phyloP scores from a whole-genome alignment of 2,329 filamentous ascomycete species.

The Nothomitra cinnamomea region DNA sequence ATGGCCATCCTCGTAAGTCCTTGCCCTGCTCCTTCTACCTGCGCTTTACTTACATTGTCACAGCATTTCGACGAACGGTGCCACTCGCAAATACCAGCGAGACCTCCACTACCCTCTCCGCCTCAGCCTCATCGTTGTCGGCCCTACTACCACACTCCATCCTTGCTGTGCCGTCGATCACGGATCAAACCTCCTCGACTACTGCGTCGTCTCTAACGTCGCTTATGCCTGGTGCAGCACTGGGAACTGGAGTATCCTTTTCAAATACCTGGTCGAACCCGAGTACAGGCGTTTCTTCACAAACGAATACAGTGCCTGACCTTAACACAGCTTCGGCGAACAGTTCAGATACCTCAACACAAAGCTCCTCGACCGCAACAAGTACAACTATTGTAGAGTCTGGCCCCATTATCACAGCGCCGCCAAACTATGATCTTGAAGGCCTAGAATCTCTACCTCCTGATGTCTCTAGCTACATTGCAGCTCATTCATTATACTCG shows the following conservation, averaged over 20 bases:
- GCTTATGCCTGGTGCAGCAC: background rate
- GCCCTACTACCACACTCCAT: background rate
- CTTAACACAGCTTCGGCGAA: background rate
- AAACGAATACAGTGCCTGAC: background rate
- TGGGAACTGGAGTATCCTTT: background rate
- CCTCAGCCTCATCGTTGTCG: background rate
- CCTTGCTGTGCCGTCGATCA: background rate
- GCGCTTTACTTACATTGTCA: background rate
- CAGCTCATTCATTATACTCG: background rate
- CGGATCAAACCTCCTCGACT: background rate
- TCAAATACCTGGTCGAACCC: background rate
- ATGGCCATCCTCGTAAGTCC: background rate
- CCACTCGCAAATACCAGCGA: background rate
- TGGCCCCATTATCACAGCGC: background rate
- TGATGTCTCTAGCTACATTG: background rate
- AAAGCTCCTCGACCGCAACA: background rate
- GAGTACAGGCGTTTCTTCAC: no score
- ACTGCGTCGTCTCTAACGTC: background rate
- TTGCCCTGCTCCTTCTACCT: no score
- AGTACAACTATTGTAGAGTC: background rate
- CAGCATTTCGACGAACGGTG: background rate
- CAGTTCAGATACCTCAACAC: background rate
- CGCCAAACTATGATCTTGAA: background rate
- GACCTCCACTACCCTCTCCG: no score
- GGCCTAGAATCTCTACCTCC: background rate